Percentiles rank a stretch among this genome's conserved stretches.
phyloP scores from a whole-genome alignment of 2,329 filamentous ascomycete genomes.

The Fusarium sambucinum region DNA sequence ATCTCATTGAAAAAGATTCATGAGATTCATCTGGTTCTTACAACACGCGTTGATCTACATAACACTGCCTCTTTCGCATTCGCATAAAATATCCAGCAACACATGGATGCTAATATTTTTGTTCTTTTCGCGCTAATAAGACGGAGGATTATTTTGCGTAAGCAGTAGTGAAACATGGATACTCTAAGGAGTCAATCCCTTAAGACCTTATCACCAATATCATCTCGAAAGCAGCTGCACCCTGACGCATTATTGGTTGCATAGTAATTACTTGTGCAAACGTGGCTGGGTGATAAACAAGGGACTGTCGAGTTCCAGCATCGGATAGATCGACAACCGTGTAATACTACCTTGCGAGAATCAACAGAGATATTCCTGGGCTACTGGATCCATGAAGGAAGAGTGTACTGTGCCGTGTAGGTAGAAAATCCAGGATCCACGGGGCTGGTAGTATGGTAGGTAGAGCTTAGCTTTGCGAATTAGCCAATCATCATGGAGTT shows the following conservation, averaged over 20 bases:
- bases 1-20: no score
- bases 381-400: no score
- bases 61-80: constrained; percentile 20
- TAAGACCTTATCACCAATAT: not conserved
- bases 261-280: not conserved
- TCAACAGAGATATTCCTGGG: no score
- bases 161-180: not conserved
- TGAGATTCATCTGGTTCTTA: not conserved
- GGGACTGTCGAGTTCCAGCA: not conserved
- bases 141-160: not conserved
- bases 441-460: no score
- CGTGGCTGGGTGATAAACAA: not conserved
- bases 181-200: not conserved
- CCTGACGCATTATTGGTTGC: no score
- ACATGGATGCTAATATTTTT: not conserved
- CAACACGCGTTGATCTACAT: not conserved
- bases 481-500: not conserved
- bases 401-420: not conserved
- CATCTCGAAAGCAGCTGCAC: not conserved
- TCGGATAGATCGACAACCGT: not conserved
- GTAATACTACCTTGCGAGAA: no score
- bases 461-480: no score
- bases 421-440: no score
- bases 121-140: not conserved
- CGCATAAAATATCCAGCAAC: not conserved